Percentiles rank a stretch among this genome's conserved stretches.
Evolutionary conservation across 306 rosid species (phyloP).

Genomic region (Ormosia emarginata): DNA sequence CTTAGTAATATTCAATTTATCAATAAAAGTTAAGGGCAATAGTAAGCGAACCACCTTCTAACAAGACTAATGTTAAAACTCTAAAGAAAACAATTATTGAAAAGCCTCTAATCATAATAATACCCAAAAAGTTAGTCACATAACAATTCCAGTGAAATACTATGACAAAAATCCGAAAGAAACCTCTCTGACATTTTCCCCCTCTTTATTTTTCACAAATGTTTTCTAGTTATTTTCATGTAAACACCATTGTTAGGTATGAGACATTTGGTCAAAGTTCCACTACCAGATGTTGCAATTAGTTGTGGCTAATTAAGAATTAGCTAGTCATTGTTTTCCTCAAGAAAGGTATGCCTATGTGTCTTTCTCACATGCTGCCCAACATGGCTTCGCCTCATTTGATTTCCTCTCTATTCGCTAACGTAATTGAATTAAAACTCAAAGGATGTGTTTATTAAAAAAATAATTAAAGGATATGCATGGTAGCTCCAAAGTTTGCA

Average conservation of each 20-base stretch:
- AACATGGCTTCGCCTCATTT: conserved; percentile 34
- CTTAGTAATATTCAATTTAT: too few species aligned
- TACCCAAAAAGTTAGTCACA: too few species aligned
- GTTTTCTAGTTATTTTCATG: conserved; percentile 5
- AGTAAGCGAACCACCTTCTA: too few species aligned
- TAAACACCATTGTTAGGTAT: conserved; percentile 13
- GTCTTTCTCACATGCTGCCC: conserved; percentile 54
- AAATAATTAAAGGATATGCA: neutral
- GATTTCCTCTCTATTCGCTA: conserved; percentile 11
- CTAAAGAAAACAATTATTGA: too few species aligned
- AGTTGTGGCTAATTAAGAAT: conserved; percentile 26
- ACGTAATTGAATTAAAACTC: conserved; percentile 6
- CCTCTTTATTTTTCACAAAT: neutral
- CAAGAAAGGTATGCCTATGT: conserved; percentile 42
- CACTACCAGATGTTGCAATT: conserved; percentile 34
- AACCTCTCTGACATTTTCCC: neutral
- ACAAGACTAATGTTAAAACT: too few species aligned
- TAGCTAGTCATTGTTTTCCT: conserved; percentile 45
- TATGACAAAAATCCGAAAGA: too few species aligned
- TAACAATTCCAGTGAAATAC: too few species aligned
- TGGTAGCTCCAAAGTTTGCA: conserved; percentile 17
- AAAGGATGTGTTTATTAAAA: neutral
- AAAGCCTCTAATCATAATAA: too few species aligned
- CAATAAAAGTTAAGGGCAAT: too few species aligned
- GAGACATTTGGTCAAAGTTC: conserved; percentile 46